Base-by-base conservation (phyloP, 495 filamentous ascomycete species). In the Bacidia rubella region DNA sequence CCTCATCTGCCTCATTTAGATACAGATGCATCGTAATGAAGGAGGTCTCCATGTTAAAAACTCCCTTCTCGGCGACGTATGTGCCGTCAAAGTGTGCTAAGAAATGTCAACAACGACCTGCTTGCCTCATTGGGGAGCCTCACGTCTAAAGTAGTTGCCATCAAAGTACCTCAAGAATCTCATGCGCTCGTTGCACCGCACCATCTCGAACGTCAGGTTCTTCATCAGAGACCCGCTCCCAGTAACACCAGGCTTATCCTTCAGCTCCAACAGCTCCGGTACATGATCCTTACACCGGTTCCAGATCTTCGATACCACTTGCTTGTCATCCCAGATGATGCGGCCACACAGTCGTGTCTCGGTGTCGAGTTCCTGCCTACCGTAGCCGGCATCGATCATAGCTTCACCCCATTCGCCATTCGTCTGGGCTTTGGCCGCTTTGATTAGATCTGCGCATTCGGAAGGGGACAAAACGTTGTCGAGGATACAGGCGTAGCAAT, bases 1-100 rank as follows among this genome's bases (percentile, higher is more conserved):
- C 62, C 41, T 53, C 60, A 58, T 72, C 67, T 17, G 66, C 43
- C 17, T 66, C 72, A 62, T 83, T 87, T 42, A 95, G 71, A 64
- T 94, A 95, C n/a, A 93, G 64, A 52, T 95, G 88, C 24, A 92
- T 64, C 0, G 88, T 94, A 57, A 81, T 81, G 46, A 79, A 73
- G 7, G 85, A 84, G 17, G 52, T 60, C 62, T 85, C 74, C 42
- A 60, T 62, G 21, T 67, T 59, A 35, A 7, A 5, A 15, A 7
- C 29, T 7, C 15, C 29, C 53, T 82, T 75, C 2, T 74, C 69
- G 10, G 80, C 80, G 9, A 66, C 61, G 61, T 85, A 90, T 9
- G 64, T 57, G 19, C 74, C 82, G 66, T 95, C 87, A 60, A 78
- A 82, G 63, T 95, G 88, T 4, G 81, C 81, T 82, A 45, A 25